Percentiles rank a stretch among this genome's conserved stretches.
phyloP scores from a whole-genome alignment of 2,329 filamentous ascomycete species.

The Grosmannia clavigera region DNA sequence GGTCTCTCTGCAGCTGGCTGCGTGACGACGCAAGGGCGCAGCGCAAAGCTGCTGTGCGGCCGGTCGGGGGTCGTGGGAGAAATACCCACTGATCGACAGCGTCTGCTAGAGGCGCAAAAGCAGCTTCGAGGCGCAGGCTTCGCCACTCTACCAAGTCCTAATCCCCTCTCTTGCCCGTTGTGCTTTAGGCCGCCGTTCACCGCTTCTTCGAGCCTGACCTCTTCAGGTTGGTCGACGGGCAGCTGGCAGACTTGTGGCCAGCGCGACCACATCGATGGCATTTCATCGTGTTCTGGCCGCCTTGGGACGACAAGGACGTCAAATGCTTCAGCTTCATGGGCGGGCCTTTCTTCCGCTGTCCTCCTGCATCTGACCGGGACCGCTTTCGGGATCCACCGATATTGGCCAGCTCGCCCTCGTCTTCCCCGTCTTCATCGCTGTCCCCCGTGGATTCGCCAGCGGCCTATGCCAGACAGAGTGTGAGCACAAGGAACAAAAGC shows the following conservation, averaged over 20 bases:
- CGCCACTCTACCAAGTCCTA: not conserved
- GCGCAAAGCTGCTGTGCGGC: not conserved
- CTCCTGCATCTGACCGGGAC: constrained; percentile 28
- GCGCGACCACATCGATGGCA: constrained; percentile 51
- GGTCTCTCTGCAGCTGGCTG: not conserved
- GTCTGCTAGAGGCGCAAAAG: not conserved
- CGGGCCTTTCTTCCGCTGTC: constrained; percentile 52
- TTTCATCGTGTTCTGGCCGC: constrained; percentile 23
- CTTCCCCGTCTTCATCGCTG: constrained; percentile 5
- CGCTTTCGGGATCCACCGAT: constrained; percentile 7
- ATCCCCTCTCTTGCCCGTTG: not conserved
- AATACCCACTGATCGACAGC: not conserved
- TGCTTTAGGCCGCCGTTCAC: not conserved
- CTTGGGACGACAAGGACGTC: constrained; percentile 43
- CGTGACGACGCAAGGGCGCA: not conserved
- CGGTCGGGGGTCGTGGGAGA: no score
- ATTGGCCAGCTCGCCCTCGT: not conserved
- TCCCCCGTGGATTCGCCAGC: constrained; percentile 23
- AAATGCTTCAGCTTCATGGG: constrained; percentile 43
- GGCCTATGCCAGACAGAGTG: not conserved
- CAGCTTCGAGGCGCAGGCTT: not conserved
- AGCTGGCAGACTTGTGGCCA: constrained; percentile 48
- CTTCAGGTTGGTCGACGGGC: constrained; percentile 26
- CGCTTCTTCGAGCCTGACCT: constrained; percentile 1
- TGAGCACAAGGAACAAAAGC: not conserved